phyloP scores from a whole-genome alignment of 768 basidiomycete genomes.

The Trametes cubensis region DNA sequence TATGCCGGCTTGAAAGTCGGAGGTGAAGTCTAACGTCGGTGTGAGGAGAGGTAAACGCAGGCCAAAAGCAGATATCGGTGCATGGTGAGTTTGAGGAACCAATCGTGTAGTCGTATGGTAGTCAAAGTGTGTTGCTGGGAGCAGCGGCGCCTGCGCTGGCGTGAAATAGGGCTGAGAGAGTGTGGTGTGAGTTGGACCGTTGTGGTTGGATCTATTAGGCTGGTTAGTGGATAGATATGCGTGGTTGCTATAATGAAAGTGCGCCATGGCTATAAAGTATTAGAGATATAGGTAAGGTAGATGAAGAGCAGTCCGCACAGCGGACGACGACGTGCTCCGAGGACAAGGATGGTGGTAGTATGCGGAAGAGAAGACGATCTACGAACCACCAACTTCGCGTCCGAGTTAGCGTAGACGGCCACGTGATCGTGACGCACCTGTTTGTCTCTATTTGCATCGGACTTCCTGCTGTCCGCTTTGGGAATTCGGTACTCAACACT shows the following conservation, averaged over 20 bases:
- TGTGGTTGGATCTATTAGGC: conserved; percentile 1
- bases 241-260: conserved; percentile 27
- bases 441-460: neutral
- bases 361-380: neutral
- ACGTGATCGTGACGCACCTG: conserved; percentile 11
- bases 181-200: conserved; percentile 11
- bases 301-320: conserved; percentile 13
- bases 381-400: conserved; percentile 15
- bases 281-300: neutral
- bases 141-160: conserved; percentile 27
- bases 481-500: conserved; percentile 25
- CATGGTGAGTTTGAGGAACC: neutral
- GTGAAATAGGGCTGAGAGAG: conserved; percentile 14
- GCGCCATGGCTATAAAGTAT: conserved; percentile 24
- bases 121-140: conserved; percentile 1
- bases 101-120: neutral
- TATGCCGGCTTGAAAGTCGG: conserved; percentile 21
- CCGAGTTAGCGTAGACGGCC: neutral
- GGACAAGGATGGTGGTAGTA: conserved; percentile 3
- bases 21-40: neutral
- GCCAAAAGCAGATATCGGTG: neutral
- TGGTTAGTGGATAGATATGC: conserved; percentile 16
- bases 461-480: conserved; percentile 11
- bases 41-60: conserved; percentile 17
- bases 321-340: neutral